Conservation (phyloP, 208 protist species). For the Wallacemonas sp. region DNA sequence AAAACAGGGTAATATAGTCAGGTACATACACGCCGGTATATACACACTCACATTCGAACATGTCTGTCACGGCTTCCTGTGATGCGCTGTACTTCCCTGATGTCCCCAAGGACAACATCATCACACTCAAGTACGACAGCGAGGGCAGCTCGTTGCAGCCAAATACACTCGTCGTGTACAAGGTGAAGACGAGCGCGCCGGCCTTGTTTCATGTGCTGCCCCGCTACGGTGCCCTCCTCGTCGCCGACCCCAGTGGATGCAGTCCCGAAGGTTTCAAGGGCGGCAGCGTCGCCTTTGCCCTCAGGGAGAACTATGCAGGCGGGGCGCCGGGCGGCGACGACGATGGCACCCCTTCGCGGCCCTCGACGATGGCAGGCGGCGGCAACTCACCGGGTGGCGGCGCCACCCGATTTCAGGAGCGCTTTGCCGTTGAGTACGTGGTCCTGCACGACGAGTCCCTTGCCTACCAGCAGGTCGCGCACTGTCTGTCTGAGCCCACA, state of each 20-base stretch:
- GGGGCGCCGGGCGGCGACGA: neutral
- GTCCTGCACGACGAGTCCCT: slow-evolving; percentile 36
- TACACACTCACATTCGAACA: slow-evolving; percentile 8
- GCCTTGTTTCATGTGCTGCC: slow-evolving; percentile 75
- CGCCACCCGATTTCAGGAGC: slow-evolving; percentile 36
- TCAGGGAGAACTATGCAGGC: slow-evolving; percentile 22
- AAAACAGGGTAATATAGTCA: too few species aligned
- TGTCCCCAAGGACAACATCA: slow-evolving; percentile 55
- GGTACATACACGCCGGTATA: too few species aligned
- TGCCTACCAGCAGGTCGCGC: slow-evolving; percentile 40
- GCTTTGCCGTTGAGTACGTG: slow-evolving; percentile 66
- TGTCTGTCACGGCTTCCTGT: slow-evolving; percentile 59
- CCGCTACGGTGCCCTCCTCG: slow-evolving; percentile 64
- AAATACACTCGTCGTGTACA: slow-evolving; percentile 61
- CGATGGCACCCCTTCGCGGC: neutral
- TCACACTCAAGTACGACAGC: slow-evolving; percentile 43
- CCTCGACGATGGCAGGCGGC: neutral
- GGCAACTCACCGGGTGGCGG: slow-evolving; percentile 10
- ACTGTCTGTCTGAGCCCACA: slow-evolving; percentile 13
- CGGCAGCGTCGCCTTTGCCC: slow-evolving; percentile 35
- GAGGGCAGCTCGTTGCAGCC: slow-evolving; percentile 19
- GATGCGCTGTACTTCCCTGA: slow-evolving; percentile 67
- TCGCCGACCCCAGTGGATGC: slow-evolving; percentile 36
- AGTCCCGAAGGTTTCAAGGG: neutral
- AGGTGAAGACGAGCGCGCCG: slow-evolving; percentile 78